Percentiles rank a stretch among this genome's conserved stretches.
phyloP scores from a whole-genome alignment of 2,329 filamentous ascomycete species.

The Ophiostoma quercus region DNA sequence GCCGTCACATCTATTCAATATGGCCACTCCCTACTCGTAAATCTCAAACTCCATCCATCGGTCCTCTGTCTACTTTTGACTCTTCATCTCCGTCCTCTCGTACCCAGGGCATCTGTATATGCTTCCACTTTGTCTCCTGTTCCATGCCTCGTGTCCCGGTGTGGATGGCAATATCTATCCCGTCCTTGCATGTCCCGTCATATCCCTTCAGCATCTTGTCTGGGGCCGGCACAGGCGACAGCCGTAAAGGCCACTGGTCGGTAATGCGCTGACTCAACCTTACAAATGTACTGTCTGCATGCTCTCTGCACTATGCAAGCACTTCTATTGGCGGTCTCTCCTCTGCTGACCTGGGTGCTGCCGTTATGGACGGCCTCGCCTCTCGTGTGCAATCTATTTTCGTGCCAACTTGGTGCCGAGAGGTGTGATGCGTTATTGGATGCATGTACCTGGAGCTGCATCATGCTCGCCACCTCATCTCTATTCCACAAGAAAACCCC shows the following conservation, averaged over 20 bases:
- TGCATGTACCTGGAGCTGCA: neutral
- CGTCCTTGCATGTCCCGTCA: neutral
- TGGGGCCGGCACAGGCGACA: neutral
- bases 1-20: neutral
- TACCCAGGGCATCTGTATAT: no score
- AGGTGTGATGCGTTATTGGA: neutral
- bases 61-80: neutral
- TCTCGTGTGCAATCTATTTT: neutral
- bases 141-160: neutral
- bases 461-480: neutral
- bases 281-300: neutral
- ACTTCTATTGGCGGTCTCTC: neutral
- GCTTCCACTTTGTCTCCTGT: neutral
- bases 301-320: neutral
- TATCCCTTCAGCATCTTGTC: neutral
- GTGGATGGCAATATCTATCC: neutral
- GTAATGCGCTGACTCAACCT: neutral
- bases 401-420: neutral
- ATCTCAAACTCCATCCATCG: neutral
- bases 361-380: neutral
- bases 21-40: neutral
- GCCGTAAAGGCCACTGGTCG: neutral
- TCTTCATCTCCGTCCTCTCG: neutral
- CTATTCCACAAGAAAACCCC: neutral
- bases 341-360: neutral